Conservation (phyloP, 169 alveolate species). For the Cryptosporidium baileyi region DNA sequence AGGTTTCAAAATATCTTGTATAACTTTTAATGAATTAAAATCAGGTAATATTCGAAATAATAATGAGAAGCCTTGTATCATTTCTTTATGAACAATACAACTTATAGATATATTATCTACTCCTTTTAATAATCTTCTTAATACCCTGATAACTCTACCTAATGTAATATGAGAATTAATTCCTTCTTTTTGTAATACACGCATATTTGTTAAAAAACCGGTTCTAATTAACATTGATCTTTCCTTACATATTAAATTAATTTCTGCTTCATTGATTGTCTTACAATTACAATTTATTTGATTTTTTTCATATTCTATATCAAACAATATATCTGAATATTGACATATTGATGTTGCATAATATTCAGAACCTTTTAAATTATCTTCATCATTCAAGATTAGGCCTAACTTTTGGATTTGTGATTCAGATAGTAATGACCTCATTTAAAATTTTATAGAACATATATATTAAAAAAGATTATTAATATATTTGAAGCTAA, state of each 20-base stretch:
- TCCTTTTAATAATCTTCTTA: constrained; percentile 10
- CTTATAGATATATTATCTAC: neutral
- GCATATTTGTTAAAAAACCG: constrained; percentile 23
- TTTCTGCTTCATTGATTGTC: neutral
- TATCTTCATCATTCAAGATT: constrained; percentile 5
- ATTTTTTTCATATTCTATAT: neutral
- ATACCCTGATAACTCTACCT: constrained; percentile 10
- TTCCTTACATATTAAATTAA: constrained; percentile 2
- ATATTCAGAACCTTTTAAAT: neutral
- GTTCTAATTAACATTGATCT: constrained; percentile 4
- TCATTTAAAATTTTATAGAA: neutral
- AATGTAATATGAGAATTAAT: neutral
- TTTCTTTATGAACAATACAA: constrained; percentile 24
- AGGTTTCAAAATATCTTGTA: constrained; percentile 8
- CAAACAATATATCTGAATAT: constrained; percentile 31
- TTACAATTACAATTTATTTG: neutral
- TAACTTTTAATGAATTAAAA: neutral
- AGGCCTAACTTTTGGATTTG: constrained; percentile 25
- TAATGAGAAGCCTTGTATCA: constrained; percentile 16
- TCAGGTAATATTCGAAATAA: constrained; percentile 9
- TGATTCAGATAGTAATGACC: neutral
- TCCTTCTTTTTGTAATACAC: neutral
- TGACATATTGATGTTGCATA: constrained; percentile 19
- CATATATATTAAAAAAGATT: neutral
- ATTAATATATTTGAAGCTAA: neutral